Evolutionary conservation across 177 flowering plant genomes (phyloP), one percentile per base, ranked within the genome.

Genomic region (Telopea speciosissima): DNA sequence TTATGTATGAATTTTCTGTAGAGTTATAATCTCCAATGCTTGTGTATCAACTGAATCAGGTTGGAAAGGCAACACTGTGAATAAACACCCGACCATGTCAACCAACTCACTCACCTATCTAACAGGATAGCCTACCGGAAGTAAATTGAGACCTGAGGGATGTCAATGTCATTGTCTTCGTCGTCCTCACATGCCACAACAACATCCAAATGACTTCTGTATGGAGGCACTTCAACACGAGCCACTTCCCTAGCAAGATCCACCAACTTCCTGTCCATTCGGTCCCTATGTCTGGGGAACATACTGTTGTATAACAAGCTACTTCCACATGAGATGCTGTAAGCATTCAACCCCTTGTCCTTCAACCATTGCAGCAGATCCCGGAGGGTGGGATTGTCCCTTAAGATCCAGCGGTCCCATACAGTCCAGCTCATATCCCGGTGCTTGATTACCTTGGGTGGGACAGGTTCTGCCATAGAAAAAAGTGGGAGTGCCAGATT

Each of bases 391-490:
- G 93, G 88, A 72, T 90, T 86, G 65, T 73, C 82, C 76, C 58
- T 77, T 1, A 93, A 24, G 42, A 85, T 77, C 97, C 98, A 93
- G 54, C 98, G 79, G 79, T 93, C 98, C 98, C 98, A 93, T 1
- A 89, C 88, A 12, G 96, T 93, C 98, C 98, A 93, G 66, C 82
- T 85, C 90, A 87, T 84, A 71, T 88, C 90, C 58, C 68, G 82
- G 73, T 90, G 97, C 84, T 89, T 90, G 45, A 90, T 78, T 17
- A 89, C 89, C 78, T 91, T 92, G 0, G 98, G 94, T 0, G 94
- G 94, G 8, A 92, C 94, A 13, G 98, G 98, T 83, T 92, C 97
- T 1, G 97, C 94, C 79, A 92, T 90, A 8, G 98, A 87, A 77
- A 93, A 91, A 12, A 93, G 74, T 19, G 98, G 98, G 24, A 93